Evolutionary conservation across 306 rosid genomes (phyloP), one percentile per base, ranked within the genome.

Genomic region (Gillenia trifoliata): DNA sequence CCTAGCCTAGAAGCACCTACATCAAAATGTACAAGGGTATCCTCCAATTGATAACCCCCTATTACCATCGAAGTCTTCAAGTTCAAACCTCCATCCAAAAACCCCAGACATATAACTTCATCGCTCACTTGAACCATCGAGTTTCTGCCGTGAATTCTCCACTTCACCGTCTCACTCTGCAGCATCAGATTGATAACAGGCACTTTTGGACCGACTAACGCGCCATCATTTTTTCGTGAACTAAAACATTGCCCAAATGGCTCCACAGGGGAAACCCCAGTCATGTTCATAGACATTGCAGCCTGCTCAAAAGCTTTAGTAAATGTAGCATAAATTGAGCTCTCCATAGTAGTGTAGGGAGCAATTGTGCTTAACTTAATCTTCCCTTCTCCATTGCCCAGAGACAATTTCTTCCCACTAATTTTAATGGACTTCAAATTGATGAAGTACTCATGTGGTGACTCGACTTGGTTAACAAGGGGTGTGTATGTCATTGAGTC

Each of bases 81-180:
- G 59, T 84, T 72, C 57, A 55, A 65, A 5, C 97, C 98, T 19
- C 97, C 96, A 63, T 93, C 91, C 67, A 91, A 67, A 31, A 93
- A 81, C 25, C 89, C 98, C 62, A 91, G 80, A 55, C 98, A 93
- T 79, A 80, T 64, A 28, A 87, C 88, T 17, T 78, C 83, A 0
- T 84, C 30, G 49, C 38, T 81, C 2, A 89, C 90, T 60, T 63
- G 41, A 60, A 91, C 93, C 97, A 91, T 85, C 0, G 92, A 93
- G 71, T 88, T 93, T 54, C 93, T 84, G 5, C 90, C 93, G 17
- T 72, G 15, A 5, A 93, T 75, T 49, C 86, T 86, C 96, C 93
- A 91, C 74, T 81, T 86, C 66, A 93, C 93, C 89, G 88, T 78
- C 85, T 88, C 96, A 52, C 98, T 91, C 81, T 93, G 97, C 62